Evolutionary conservation across 1,284 basidiomycete species (phyloP).

Genomic region (Clitocybe nebularis): DNA sequence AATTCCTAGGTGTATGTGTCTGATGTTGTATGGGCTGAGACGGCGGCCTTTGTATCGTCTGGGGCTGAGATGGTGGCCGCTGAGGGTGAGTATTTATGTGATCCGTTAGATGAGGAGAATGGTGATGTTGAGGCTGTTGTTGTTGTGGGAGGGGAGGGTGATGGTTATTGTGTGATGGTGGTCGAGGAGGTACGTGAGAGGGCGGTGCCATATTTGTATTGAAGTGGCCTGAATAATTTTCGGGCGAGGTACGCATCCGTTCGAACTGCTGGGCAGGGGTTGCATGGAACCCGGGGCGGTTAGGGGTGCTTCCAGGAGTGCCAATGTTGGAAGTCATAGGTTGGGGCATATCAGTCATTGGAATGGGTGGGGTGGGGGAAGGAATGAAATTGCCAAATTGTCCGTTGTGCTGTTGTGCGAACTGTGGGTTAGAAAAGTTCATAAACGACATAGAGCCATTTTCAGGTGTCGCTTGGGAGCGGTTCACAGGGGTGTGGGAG

Average conservation of each 20-base stretch:
- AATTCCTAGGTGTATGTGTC: conserved; percentile 21
- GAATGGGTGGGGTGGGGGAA: conserved; percentile 42
- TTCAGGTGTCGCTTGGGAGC: conserved; percentile 41
- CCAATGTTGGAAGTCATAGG: conserved; percentile 28
- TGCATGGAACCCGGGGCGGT: conserved; percentile 38
- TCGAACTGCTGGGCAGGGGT: conserved; percentile 60
- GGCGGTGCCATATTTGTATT: conserved; percentile 33
- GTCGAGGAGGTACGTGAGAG: conserved; percentile 36
- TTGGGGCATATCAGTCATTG: conserved; percentile 37
- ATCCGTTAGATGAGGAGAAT: conserved; percentile 19
- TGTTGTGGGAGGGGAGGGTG: conserved; percentile 21
- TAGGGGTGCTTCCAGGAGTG: conserved; percentile 27
- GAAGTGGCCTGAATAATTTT: conserved; percentile 29
- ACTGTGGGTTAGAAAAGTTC: conserved; percentile 37
- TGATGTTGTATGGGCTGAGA: conserved; percentile 20
- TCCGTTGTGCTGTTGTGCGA: conserved; percentile 29
- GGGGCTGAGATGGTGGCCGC: conserved; percentile 49
- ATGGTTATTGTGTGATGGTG: conserved; percentile 40
- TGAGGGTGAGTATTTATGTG: conserved; percentile 36
- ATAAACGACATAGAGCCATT: conserved; percentile 39
- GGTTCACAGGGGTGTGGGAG: conserved; percentile 39
- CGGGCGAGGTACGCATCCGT: conserved; percentile 38
- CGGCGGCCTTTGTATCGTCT: conserved; percentile 31
- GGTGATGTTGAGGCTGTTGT: conserved; percentile 15
- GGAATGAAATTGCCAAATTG: conserved; percentile 30